These are phyloP conservation scores for Colletotrichum noveboracense DNA, from an alignment of 2,329 filamentous ascomycete species.

Conservation along the genomic window DNA sequence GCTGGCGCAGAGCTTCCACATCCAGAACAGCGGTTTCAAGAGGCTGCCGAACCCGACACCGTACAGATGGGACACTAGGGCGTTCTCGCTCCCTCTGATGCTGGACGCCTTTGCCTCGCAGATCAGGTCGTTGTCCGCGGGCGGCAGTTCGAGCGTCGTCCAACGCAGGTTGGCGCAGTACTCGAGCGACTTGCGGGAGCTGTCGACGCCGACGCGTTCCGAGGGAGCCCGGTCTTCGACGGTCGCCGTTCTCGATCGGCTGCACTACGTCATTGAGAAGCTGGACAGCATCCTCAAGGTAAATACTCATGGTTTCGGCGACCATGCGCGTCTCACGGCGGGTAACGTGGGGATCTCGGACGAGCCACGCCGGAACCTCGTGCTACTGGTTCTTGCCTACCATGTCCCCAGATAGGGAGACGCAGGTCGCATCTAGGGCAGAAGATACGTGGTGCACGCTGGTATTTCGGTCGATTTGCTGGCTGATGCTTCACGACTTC, in stretches of 20 bases:
- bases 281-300: too few relatives aligned
- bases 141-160: too few relatives aligned
- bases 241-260: too few relatives aligned
- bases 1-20: slow-evolving; percentile 51
- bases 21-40: slow-evolving; percentile 52
- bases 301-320: too few relatives aligned
- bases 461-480: slow-evolving; percentile 61
- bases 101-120: background rate
- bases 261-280: too few relatives aligned
- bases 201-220: too few relatives aligned
- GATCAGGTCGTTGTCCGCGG: background rate
- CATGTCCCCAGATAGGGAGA: background rate
- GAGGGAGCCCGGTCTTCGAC: too few relatives aligned
- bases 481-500: slow-evolving; percentile 62
- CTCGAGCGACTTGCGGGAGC: too few relatives aligned
- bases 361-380: too few relatives aligned
- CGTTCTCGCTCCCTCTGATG: slow-evolving; percentile 20
- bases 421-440: background rate
- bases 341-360: too few relatives aligned
- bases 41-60: slow-evolving; percentile 61
- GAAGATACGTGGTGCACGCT: slow-evolving; percentile 54
- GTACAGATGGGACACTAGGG: slow-evolving; percentile 54
- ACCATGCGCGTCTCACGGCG: too few relatives aligned
- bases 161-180: too few relatives aligned
- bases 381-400: background rate